phyloP scores from a whole-genome alignment of 1,284 basidiomycete genomes.

The Pyrrhoderma noxium region DNA sequence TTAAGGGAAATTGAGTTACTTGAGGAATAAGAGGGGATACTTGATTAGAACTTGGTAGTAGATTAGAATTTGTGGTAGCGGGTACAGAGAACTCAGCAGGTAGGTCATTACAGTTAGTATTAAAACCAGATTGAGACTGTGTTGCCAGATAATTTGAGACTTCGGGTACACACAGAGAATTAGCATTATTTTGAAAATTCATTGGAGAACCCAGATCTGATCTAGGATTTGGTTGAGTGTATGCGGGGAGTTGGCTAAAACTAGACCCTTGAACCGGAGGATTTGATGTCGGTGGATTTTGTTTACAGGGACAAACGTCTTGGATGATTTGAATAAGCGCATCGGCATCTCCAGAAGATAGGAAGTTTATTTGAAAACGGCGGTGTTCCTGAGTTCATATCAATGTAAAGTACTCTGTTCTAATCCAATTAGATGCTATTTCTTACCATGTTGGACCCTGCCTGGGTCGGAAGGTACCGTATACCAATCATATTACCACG shows the following conservation, averaged over 20 bases:
- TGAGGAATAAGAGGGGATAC: no score
- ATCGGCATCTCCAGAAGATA: constrained; percentile 36
- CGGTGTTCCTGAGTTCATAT: constrained; percentile 44
- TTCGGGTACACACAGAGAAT: neutral
- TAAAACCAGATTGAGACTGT: no score
- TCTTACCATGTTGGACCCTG: constrained; percentile 28
- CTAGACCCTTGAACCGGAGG: neutral
- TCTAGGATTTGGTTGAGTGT: no score
- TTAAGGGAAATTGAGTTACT: no score
- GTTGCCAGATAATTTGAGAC: no score
- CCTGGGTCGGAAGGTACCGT: constrained; percentile 49
- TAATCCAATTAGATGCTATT: constrained; percentile 27
- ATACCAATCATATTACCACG: constrained; percentile 64
- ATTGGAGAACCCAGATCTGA: no score
- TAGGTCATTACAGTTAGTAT: neutral
- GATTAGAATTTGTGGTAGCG: neutral
- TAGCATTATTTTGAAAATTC: no score
- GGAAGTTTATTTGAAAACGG: constrained; percentile 68
- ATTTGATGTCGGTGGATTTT: constrained; percentile 26
- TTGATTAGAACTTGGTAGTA: no score
- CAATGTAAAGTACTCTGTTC: neutral
- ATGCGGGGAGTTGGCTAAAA: no score
- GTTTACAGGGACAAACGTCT: constrained; percentile 64
- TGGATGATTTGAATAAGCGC: constrained; percentile 57
- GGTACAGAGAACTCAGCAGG: neutral